Conservation (phyloP, 371 early-diverging fungal species). For the Rhizopus arrhizus region DNA sequence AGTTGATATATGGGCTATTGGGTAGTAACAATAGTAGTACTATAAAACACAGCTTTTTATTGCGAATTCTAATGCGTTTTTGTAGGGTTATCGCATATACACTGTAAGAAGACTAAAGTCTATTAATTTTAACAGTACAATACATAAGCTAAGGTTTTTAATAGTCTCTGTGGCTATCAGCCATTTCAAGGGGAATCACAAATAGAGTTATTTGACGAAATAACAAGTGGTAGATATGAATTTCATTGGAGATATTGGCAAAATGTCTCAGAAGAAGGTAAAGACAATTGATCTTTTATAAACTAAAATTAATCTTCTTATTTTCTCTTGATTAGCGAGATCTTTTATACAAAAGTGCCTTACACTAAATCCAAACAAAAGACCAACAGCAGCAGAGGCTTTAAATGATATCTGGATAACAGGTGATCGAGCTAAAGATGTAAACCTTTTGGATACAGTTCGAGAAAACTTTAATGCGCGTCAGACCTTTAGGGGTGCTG, state of each 20-base stretch:
- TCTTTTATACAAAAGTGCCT: slow-evolving; percentile 84
- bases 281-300: slow-evolving; percentile 23
- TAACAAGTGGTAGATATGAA: slow-evolving; percentile 64
- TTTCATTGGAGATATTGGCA: slow-evolving; percentile 81
- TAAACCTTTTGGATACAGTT: slow-evolving; percentile 66
- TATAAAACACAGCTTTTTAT: background rate
- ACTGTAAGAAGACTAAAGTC: slow-evolving; percentile 41
- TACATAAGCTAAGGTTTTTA: background rate
- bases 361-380: slow-evolving; percentile 64
- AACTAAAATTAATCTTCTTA: background rate
- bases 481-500: slow-evolving; percentile 28
- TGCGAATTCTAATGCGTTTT: background rate
- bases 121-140: background rate
- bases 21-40: slow-evolving; percentile 33
- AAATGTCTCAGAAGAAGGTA: slow-evolving; percentile 70
- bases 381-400: slow-evolving; percentile 82
- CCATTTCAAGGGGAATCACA: slow-evolving; percentile 72
- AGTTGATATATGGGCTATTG: slow-evolving; percentile 83
- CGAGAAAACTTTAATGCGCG: slow-evolving; percentile 56
- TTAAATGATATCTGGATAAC: slow-evolving; percentile 83
- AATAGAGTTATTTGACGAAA: slow-evolving; percentile 57
- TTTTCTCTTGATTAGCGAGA: slow-evolving; percentile 61
- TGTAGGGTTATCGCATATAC: slow-evolving; percentile 67
- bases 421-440: slow-evolving; percentile 46
- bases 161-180: slow-evolving; percentile 66